phyloP scores from a whole-genome alignment of 805 yeast species.

The Wickerhamiella allomyrinae region DNA sequence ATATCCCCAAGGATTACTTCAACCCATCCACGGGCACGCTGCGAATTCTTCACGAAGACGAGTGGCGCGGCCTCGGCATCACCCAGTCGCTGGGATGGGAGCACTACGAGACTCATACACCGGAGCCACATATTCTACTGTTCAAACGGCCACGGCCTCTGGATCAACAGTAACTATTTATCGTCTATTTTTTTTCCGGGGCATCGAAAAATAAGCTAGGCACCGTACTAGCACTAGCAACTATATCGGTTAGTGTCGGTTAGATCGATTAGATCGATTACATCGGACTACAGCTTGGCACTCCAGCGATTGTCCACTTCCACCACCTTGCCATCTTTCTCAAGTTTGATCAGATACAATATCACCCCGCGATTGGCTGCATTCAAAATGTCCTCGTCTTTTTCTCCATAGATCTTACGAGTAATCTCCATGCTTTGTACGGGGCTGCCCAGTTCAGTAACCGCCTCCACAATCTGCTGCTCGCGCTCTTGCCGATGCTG shows the following conservation, averaged over 20 bases:
- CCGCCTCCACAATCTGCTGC: constrained; percentile 17
- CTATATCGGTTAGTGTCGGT: too few species aligned
- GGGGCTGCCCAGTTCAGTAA: constrained; percentile 8
- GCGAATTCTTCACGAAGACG: constrained; percentile 82
- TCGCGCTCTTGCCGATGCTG: constrained; percentile 25
- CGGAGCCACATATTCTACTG: constrained; percentile 91
- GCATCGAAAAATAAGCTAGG: too few species aligned
- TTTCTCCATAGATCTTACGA: constrained; percentile 16
- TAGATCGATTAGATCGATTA: too few species aligned
- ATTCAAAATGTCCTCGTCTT: constrained; percentile 16
- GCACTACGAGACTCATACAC: constrained; percentile 95
- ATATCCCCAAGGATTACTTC: constrained; percentile 87
- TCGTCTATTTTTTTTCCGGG: too few species aligned
- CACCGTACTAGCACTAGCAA: too few species aligned
- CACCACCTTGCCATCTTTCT: constrained; percentile 11
- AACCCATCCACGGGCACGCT: constrained; percentile 87
- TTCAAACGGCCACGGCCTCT: constrained; percentile 36
- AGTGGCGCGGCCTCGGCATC: constrained; percentile 96
- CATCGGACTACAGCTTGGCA: not conserved
- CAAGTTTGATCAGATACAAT: constrained; percentile 22
- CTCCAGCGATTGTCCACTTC: constrained; percentile 4
- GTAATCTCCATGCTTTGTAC: constrained; percentile 16
- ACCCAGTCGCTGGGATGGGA: constrained; percentile 97
- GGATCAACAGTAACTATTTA: constrained; percentile 2
- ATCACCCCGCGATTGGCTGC: constrained; percentile 24